Percentiles rank a stretch among this genome's conserved stretches.
Conservation (phyloP, 495 filamentous ascomycete species). For the Patellaria atrata region DNA sequence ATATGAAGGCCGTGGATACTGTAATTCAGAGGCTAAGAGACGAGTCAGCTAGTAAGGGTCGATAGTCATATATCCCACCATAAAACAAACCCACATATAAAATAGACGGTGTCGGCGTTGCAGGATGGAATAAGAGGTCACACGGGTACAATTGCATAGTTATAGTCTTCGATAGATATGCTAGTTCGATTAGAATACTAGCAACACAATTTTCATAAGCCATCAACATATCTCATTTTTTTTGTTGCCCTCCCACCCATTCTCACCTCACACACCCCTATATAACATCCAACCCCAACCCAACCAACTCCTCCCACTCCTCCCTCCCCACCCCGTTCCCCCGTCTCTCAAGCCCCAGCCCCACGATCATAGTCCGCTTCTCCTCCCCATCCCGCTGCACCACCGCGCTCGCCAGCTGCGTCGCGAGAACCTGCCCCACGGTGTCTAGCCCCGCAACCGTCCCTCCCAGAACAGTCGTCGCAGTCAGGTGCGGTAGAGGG, state of each 20-base stretch:
- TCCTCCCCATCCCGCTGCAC: slow-evolving; percentile 58
- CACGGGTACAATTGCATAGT: no score
- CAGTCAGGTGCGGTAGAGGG: slow-evolving; percentile 66
- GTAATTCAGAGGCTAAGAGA: slow-evolving; percentile 55
- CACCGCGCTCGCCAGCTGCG: slow-evolving; percentile 73
- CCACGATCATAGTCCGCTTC: slow-evolving; percentile 63
- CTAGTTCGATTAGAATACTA: no score
- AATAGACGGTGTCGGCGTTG: no score
- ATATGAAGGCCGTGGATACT: slow-evolving; percentile 74
- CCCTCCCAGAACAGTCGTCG: slow-evolving; percentile 79
- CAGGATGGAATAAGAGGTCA: no score
- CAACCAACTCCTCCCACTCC: slow-evolving; percentile 69
- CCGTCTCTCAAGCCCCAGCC: slow-evolving; percentile 54
- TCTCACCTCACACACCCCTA: slow-evolving; percentile 17
- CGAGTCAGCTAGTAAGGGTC: no score
- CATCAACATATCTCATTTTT: no score
- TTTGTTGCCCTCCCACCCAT: background rate
- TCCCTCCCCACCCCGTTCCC: slow-evolving; percentile 45
- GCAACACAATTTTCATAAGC: no score
- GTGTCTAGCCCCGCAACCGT: slow-evolving; percentile 66
- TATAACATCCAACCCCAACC: slow-evolving; percentile 57
- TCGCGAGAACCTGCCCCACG: slow-evolving; percentile 72
- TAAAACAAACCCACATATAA: no score
- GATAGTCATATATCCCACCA: no score
- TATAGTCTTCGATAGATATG: no score